Evolutionary conservation across 345 rosid species (phyloP).

Genomic region (Lepidium africanum): DNA sequence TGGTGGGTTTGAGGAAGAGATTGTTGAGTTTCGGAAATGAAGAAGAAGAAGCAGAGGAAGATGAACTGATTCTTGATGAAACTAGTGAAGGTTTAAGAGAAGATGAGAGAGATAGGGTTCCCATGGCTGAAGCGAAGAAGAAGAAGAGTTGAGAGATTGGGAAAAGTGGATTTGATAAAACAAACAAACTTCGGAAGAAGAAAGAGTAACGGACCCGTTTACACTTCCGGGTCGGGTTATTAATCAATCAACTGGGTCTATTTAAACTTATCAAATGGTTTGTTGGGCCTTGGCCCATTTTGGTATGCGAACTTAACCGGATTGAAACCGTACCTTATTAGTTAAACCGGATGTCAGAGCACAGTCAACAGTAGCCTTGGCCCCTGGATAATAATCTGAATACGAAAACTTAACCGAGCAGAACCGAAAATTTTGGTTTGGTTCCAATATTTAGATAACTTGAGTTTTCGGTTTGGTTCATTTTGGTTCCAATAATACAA

Average conservation of each 20-base stretch:
- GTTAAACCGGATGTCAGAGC: neutral
- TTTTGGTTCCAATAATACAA: no score
- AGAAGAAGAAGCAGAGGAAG: slow-evolving; percentile 20
- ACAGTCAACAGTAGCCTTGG: no score
- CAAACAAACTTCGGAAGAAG: neutral
- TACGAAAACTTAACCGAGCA: no score
- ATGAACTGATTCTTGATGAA: slow-evolving; percentile 21
- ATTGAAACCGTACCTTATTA: neutral
- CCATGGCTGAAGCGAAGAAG: slow-evolving; percentile 35
- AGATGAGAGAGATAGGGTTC: slow-evolving; percentile 41
- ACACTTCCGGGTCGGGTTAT: slow-evolving; percentile 12
- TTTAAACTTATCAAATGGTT: no score
- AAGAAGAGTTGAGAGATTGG: slow-evolving; percentile 2
- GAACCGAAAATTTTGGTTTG: no score
- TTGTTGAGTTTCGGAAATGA: slow-evolving; percentile 14
- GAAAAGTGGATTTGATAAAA: slow-evolving; percentile 9
- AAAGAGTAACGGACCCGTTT: slow-evolving; percentile 9
- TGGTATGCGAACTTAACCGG: neutral
- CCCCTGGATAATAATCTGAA: no score
- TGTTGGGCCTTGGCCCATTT: neutral
- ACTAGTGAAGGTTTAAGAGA: slow-evolving; percentile 29
- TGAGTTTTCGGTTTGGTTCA: no score
- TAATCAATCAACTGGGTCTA: neutral
- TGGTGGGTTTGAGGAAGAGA: slow-evolving; percentile 25
- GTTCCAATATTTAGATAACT: no score